These are phyloP conservation scores for Clohesyomyces aquaticus DNA, from an alignment of 495 filamentous ascomycete species.

Conservation along the genomic window DNA sequence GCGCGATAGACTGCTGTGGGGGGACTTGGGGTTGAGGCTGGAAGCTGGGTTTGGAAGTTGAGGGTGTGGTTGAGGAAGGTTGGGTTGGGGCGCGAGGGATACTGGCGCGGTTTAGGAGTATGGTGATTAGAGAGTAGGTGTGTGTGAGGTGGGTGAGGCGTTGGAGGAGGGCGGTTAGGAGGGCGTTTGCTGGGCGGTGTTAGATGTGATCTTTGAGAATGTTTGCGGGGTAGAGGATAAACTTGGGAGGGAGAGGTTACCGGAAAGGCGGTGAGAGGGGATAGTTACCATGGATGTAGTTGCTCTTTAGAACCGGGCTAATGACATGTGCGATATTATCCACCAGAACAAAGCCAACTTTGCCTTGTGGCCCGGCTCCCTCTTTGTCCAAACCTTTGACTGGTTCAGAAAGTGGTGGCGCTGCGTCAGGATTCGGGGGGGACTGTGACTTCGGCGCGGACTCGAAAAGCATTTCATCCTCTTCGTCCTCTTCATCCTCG, in stretches of 20 bases:
- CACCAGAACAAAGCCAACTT: constrained; percentile 43
- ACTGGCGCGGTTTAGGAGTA: constrained; percentile 44
- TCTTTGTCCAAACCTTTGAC: constrained; percentile 3
- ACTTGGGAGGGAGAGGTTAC: neutral
- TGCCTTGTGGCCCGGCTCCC: neutral
- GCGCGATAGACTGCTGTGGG: neutral
- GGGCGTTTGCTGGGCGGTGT: constrained; percentile 40
- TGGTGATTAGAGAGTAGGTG: constrained; percentile 41
- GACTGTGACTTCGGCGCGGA: constrained; percentile 18
- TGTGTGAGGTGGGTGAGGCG: constrained; percentile 42
- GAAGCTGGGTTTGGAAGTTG: neutral
- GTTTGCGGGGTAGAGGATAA: neutral
- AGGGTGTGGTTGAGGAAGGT: neutral
- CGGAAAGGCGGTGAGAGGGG: neutral
- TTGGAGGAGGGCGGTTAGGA: constrained; percentile 44
- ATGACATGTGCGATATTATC: constrained; percentile 50
- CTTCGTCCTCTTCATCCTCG: constrained; percentile 50
- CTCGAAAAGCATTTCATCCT: constrained; percentile 43
- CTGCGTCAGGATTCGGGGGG: constrained; percentile 1
- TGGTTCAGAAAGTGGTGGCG: neutral
- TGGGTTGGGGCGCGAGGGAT: constrained; percentile 3
- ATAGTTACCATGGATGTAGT: constrained; percentile 39
- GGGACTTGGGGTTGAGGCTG: constrained; percentile 12
- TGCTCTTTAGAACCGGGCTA: constrained; percentile 48
- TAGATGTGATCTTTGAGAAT: neutral